A percentile compares a stretch with the other conserved stretches of the same genome.
Conservation (phyloP, 192 early-diverging fungal genomes). For the Thamnidium elegans region DNA sequence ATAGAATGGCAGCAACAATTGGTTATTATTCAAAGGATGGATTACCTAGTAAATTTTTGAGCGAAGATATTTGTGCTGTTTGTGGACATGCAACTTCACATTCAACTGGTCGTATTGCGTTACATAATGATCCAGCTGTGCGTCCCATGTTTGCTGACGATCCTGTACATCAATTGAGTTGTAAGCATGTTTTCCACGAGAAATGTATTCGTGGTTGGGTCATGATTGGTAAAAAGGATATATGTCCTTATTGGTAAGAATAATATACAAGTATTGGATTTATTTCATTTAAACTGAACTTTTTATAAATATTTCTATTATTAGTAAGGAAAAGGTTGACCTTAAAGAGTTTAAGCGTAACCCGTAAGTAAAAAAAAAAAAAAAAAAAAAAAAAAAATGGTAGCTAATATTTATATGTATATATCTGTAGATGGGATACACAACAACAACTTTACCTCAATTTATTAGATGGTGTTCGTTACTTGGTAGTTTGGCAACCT, state of each 20-base stretch:
- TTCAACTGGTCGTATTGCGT: constrained; percentile 31
- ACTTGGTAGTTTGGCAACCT: constrained; percentile 55
- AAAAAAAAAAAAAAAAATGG: not conserved
- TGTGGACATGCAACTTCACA: constrained; percentile 51
- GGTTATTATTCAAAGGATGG: constrained; percentile 63
- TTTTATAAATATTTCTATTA: constrained; percentile 14
- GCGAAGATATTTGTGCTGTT: constrained; percentile 53
- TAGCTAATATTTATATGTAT: too few relatives aligned
- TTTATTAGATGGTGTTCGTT: constrained; percentile 57
- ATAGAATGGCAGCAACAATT: constrained; percentile 60
- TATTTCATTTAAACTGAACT: not conserved
- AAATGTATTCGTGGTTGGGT: constrained; percentile 67
- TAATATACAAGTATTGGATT: not conserved
- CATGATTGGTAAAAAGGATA: constrained; percentile 61
- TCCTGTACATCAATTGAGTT: constrained; percentile 41
- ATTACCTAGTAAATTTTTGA: constrained; percentile 53
- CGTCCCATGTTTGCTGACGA: constrained; percentile 24
- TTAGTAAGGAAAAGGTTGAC: constrained; percentile 62
- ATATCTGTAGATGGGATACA: constrained; percentile 52
- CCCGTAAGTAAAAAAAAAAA: constrained; percentile 36
- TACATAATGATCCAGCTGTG: constrained; percentile 27
- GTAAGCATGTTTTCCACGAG: constrained; percentile 59
- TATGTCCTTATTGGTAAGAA: constrained; percentile 58
- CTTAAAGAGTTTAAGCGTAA: constrained; percentile 60
- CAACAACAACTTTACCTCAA: constrained; percentile 62